phyloP scores from a whole-genome alignment of 306 rosid genomes.

The Astragalus glycyphyllos region DNA sequence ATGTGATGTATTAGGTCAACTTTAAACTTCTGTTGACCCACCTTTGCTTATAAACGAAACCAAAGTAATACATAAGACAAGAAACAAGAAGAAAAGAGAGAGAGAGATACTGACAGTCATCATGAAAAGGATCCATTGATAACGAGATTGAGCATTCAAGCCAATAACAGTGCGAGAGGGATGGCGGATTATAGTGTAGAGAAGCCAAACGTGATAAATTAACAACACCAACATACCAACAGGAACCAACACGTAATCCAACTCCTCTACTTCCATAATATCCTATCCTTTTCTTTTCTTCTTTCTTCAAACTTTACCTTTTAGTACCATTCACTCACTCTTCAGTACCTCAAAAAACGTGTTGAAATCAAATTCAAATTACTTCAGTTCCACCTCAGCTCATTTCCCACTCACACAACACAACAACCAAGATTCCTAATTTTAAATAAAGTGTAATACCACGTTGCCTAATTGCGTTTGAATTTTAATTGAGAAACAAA shows the following conservation, averaged over 20 bases:
- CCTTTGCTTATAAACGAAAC: too few relatives aligned
- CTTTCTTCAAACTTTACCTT: conserved; percentile 36
- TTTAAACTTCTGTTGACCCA: too few relatives aligned
- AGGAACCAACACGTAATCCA: conserved; percentile 80
- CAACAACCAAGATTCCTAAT: too few relatives aligned
- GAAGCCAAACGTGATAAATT: conserved; percentile 73
- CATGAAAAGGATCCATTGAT: conserved; percentile 77
- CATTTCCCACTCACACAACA: too few relatives aligned
- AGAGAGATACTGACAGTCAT: conserved; percentile 71
- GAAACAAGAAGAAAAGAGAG: conserved; percentile 6
- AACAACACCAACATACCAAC: conserved; percentile 64
- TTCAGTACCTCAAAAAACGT: conserved; percentile 1
- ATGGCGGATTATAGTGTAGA: conserved; percentile 50
- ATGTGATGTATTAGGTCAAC: too few relatives aligned
- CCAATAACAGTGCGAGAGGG: conserved; percentile 84
- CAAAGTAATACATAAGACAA: neutral
- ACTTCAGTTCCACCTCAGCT: neutral
- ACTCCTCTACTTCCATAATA: conserved; percentile 54
- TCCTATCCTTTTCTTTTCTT: neutral
- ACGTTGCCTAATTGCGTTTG: too few relatives aligned
- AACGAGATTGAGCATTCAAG: conserved; percentile 77
- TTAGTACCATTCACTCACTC: neutral
- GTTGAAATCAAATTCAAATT: conserved; percentile 13
- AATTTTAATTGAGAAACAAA: too few relatives aligned
- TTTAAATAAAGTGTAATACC: too few relatives aligned